Evolutionary conservation across 345 rosid genomes (phyloP), one percentile per base, ranked within the genome.

Genomic region (Rubroshorea leprosula): DNA sequence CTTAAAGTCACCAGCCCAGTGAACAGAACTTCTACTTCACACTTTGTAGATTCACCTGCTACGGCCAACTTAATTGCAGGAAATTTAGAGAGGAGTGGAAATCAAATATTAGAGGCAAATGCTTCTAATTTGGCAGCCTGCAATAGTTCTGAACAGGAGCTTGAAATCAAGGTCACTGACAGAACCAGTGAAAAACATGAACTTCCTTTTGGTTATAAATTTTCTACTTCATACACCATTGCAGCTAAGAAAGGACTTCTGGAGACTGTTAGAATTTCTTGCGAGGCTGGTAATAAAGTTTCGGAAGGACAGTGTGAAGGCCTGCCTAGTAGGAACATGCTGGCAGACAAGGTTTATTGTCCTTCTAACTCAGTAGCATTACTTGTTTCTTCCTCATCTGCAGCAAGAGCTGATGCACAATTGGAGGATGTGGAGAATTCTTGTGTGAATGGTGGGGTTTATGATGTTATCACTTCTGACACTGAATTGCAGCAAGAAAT

Each of bases 401-500:
- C 50, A 22, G 63, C 27, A 43, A 41, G 50, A 47, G 49, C 41
- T 26, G 54, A 57, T 55, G 16, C 47, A 26, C 52, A 60, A 49
- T 56, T 43, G 25, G 77, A 63, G 57, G 21, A 49, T 23, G 35
- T 27, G 55, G 71, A 49, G 47, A 57, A 52, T 35, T 64, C 66
- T 45, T 61, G 71, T 51, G 61, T 21, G 25, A 62, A 69, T n/a
- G 49, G 44, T 63, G 67, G 64, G 48, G 53, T 29, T 46, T 60
- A 38, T 71, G 63, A 67, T 58, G n/a, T 4, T 39, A 35, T 53
- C 56, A 67, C 60, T 51, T 59, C 66, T 54, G 49, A 55, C 39
- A 56, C 51, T 31, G 70, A 74, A 61, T 63, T 47, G 68, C 61
- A 51, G 38, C 78, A 49, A 55, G 78, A 72, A 54, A 31, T 55